A percentile compares a stretch with the other conserved stretches of the same genome.
Conservation (phyloP, 116 monocot genomes). For the Papilionanthe hybrid region DNA sequence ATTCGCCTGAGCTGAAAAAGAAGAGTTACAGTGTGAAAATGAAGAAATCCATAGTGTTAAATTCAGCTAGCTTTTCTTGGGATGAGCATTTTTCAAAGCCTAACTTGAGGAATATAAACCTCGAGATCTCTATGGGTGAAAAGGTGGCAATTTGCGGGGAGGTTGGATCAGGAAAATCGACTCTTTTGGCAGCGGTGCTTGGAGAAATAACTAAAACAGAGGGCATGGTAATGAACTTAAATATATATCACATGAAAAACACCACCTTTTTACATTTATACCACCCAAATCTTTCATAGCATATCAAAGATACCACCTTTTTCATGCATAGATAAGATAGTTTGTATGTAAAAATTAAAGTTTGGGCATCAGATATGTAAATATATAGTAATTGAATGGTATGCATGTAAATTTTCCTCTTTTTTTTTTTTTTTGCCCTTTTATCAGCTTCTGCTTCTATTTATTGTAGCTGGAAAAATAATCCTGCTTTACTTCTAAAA, state of each 20-base stretch:
- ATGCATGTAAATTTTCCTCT: no score
- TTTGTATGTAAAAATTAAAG: no score
- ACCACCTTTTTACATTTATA: no score
- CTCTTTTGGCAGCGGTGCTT: constrained; percentile 52
- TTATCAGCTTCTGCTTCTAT: not conserved
- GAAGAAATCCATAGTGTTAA: constrained; percentile 25
- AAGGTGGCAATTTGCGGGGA: constrained; percentile 68
- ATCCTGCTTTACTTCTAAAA: not conserved
- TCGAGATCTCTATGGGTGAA: constrained; percentile 34
- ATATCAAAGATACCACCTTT: no score
- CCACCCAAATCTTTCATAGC: no score
- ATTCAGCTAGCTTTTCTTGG: constrained; percentile 48
- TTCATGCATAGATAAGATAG: no score
- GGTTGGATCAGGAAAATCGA: constrained; percentile 64
- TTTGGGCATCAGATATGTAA: no score
- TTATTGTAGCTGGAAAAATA: not conserved
- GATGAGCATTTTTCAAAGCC: constrained; percentile 37
- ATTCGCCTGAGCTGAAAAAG: constrained; percentile 47
- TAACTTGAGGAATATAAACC: constrained; percentile 39
- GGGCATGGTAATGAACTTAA: constrained; percentile 32
- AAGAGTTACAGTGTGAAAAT: constrained; percentile 1
- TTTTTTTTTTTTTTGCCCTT: not conserved
- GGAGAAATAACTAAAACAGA: constrained; percentile 47
- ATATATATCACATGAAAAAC: no score
- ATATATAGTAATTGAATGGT: no score